phyloP scores from a whole-genome alignment of 1,284 basidiomycete genomes.

The Cystobasidium pallidum region DNA sequence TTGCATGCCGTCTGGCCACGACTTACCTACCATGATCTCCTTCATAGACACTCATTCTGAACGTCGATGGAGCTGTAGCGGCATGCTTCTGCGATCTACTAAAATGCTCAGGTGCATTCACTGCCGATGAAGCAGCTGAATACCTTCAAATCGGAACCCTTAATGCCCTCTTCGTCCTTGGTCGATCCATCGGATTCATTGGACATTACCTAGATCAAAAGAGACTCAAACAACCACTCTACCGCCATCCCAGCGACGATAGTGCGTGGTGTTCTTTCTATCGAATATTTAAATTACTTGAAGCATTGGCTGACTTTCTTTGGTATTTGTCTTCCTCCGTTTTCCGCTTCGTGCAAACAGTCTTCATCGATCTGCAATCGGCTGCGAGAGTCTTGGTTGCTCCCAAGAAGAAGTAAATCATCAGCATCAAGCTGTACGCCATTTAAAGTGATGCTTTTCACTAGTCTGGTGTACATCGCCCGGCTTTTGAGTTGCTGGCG shows the following conservation, averaged over 20 bases:
- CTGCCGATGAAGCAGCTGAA: slow-evolving; percentile 92
- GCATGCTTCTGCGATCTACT: slow-evolving; percentile 97
- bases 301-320: background rate
- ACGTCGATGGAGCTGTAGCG: slow-evolving; percentile 97
- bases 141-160: slow-evolving; percentile 90
- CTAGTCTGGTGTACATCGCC: background rate
- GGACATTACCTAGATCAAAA: slow-evolving; percentile 83
- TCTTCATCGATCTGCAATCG: slow-evolving; percentile 42
- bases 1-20: no score
- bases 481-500: background rate
- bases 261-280: background rate
- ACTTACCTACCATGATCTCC: background rate
- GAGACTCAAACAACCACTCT: slow-evolving; percentile 70
- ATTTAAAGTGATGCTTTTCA: background rate
- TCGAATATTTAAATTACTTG: background rate
- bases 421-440: background rate
- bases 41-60: slow-evolving; percentile 72
- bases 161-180: slow-evolving; percentile 95
- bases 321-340: background rate
- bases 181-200: slow-evolving; percentile 96
- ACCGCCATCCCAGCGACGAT: slow-evolving; percentile 33
- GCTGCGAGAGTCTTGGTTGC: slow-evolving; percentile 30
- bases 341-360: background rate
- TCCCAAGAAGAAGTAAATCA: slow-evolving; percentile 39
- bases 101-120: slow-evolving; percentile 90